Evolutionary conservation across 2,329 filamentous ascomycete species (phyloP), one percentile per base, ranked within the genome.

Genomic region (Zelopaecilomyces penicillatus): DNA sequence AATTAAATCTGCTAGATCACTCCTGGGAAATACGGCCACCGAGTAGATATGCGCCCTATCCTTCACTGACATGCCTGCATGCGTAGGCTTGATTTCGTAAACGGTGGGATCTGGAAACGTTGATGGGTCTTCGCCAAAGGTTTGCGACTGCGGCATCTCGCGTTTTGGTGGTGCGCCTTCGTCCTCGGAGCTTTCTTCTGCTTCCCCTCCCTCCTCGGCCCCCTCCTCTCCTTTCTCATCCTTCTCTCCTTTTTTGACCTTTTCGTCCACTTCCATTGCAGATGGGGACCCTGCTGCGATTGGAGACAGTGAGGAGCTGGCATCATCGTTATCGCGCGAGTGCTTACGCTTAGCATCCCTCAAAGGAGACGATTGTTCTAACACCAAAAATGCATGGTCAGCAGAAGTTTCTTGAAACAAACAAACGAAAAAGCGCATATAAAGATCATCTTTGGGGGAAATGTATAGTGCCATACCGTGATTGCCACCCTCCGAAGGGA

Each of bases 61-160:
- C n/a, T 91, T 84, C 46, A 89, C 80, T 3, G 80, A 75, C 83
- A 95, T 95, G 51, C 76, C 82, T 1, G 82, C 76, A 1, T 77
- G 76, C 27, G 90, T 74, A 0, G 83, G 74, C 45, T 83, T 82
- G 50, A 98, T 96, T 61, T 98, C 86, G 69, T 98, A 98, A 41
- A 96, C 76, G 32, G 91, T 95, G 1, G 90, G 89, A 59, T 98
- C 93, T 19, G 80, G 79, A 57, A 91, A 95, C n/a, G 82, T 88
- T 28, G 88, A 86, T 0, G 91, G 91, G 59, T 97, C 89, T 34
- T 91, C 83, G 47, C 91, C 91, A 62, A 96, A 97, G 1, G 88
- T 90, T 65, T 95, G 87, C 57, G 83, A 82, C 47, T 90, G 84
- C 5, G 86, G 88, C 35, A 77, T 73, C 41, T 83, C 79, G 28